phyloP scores from a whole-genome alignment of 2,329 filamentous ascomycete species.

The Arthrobotrys musiformis region DNA sequence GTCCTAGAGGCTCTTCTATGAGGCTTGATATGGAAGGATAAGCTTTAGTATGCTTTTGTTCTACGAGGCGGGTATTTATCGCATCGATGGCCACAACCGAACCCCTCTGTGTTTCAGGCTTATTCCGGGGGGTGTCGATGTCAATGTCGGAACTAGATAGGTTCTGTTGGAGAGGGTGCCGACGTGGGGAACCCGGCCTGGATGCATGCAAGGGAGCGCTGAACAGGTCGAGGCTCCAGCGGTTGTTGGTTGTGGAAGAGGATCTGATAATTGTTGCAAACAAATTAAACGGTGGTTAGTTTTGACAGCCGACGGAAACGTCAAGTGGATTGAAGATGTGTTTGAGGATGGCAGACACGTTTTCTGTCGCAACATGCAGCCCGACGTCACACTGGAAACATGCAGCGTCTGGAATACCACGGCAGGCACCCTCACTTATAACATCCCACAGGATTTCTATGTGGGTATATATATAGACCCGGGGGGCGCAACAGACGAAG shows the following conservation, averaged over 20 bases:
- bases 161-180: constrained; percentile 45
- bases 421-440: not conserved
- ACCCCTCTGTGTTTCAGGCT: constrained; percentile 44
- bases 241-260: constrained; percentile 27
- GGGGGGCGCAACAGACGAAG: not conserved
- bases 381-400: constrained; percentile 50
- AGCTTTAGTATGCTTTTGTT: constrained; percentile 25
- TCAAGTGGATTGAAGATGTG: constrained; percentile 3
- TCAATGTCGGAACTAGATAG: constrained; percentile 42
- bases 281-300: constrained; percentile 25
- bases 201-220: constrained; percentile 37
- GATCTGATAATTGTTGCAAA: constrained; percentile 30
- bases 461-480: not conserved
- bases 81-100: constrained; percentile 37
- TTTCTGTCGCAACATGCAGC: constrained; percentile 16
- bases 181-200: constrained; percentile 41
- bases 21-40: constrained; percentile 53
- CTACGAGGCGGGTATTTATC: constrained; percentile 30
- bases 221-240: constrained; percentile 52
- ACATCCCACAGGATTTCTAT: not conserved
- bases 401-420: constrained; percentile 18
- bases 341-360: not conserved
- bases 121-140: constrained; percentile 22
- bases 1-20: constrained; percentile 43
- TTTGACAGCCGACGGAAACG: constrained; percentile 13